Base-by-base conservation (phyloP, 495 filamentous ascomycete species). In the Trichocladium uniseriatum region DNA sequence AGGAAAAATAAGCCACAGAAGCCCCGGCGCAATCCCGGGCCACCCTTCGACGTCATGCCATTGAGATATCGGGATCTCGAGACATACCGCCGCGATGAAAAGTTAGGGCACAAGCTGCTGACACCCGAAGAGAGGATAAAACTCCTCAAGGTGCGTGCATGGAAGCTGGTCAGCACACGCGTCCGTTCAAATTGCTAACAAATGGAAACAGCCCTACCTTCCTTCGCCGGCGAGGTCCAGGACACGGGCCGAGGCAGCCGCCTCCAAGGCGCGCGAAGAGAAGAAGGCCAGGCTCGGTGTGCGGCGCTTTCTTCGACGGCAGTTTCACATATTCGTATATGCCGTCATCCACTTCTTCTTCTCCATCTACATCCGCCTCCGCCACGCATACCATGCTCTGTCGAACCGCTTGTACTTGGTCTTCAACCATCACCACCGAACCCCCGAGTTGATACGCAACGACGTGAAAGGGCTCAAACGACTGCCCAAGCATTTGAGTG, bases 351-450 rank as follows among this genome's bases (percentile, higher is more conserved):
- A 96, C 57, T 70, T 81, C 41, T 59, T 95, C 60, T 96, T 95
- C 70, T 86, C 83, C 1, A 71, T 96, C 55, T 89, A 92, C 59
- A 78, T 95, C 40, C 87, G 87, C 28, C 65, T 89, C 38, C 78
- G 90, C 31, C 81, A 84, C 58, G 78, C 79, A 31, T 94, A 86
- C 61, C 86, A 90, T 66, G 80, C 80, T 20, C 72, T 92, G 31
- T 67, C 80, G 39, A 81, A 89, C 61, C 81, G 82, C 22, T 66
- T 89, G 45, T 74, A 89, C 54, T 82, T 88, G 10, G 72, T 97
- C 51, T 73, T 89, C 20, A 86, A 89, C 59, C 86, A 99, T 68
- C 94, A 97, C 65, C 90, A 97, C 66, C 82, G 86, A 38, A 91
- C 89, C 1, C 92, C 92, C 15, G 87, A 94, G 69, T 73, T 94